These are phyloP conservation scores for Kwoniella sp. DNA, from an alignment of 768 basidiomycete species.

Conservation along the genomic window DNA sequence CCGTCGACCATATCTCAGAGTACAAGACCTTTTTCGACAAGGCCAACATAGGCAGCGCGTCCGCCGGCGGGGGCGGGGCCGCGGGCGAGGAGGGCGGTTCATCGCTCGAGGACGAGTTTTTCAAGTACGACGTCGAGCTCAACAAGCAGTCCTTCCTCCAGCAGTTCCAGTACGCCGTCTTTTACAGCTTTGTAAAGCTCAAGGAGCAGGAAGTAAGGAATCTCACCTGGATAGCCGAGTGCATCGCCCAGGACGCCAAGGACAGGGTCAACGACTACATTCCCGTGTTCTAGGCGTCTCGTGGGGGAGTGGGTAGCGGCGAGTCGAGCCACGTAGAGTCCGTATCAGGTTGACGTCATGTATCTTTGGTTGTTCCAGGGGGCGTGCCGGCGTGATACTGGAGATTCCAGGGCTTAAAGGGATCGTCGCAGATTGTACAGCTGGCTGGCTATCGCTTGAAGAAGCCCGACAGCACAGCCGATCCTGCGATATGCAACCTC, in stretches of 20 bases:
- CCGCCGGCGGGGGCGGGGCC: slow-evolving; percentile 50
- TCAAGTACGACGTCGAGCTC: slow-evolving; percentile 81
- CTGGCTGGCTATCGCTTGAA: no score
- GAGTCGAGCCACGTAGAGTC: no score
- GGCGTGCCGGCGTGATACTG: no score
- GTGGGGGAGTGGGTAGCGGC: no score
- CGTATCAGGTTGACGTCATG: no score
- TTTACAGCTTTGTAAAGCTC: slow-evolving; percentile 65
- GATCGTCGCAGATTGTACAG: no score
- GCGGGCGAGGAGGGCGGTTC: slow-evolving; percentile 57
- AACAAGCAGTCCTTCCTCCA: slow-evolving; percentile 95
- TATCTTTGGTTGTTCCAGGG: no score
- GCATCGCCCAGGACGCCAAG: slow-evolving; percentile 93
- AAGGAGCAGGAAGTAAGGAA: slow-evolving; percentile 55
- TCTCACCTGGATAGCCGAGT: slow-evolving; percentile 73
- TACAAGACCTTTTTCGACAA: slow-evolving; percentile 85
- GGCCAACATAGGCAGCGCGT: slow-evolving; percentile 45
- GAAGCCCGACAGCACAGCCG: no score
- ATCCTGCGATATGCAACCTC: no score
- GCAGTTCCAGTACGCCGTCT: slow-evolving; percentile 91
- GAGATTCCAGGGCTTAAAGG: no score
- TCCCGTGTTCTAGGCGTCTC: slow-evolving; percentile 53
- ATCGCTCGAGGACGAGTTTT: slow-evolving; percentile 85
- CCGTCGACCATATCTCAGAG: slow-evolving; percentile 81
- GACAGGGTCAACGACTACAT: slow-evolving; percentile 94